Conservation (phyloP, 2,329 filamentous ascomycete genomes). For the Camptophora hylomeconis region DNA sequence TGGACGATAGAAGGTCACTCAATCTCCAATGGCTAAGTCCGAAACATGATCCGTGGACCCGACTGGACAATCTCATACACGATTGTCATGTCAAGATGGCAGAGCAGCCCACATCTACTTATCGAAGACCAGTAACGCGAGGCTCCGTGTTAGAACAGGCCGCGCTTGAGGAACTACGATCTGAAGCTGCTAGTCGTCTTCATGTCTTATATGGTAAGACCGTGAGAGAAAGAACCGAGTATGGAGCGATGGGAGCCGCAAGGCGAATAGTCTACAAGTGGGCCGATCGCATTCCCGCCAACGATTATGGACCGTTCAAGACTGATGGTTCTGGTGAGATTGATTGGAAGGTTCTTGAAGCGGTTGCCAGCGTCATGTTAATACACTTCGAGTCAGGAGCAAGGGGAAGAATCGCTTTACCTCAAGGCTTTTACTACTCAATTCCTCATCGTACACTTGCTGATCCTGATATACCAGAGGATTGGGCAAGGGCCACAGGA, state of each 20-base stretch:
- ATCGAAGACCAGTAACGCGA: constrained; percentile 7
- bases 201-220: constrained; percentile 17
- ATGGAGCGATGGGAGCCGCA: constrained; percentile 10
- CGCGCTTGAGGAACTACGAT: constrained; percentile 4
- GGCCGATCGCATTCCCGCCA: constrained; percentile 7
- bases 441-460: constrained; percentile 14
- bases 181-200: constrained; percentile 12
- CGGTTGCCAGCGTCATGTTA: constrained; percentile 10
- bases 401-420: constrained; percentile 9
- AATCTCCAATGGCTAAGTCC: constrained; percentile 11
- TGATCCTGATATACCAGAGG: constrained; percentile 10
- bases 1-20: constrained; percentile 13
- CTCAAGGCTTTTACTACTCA: constrained; percentile 16
- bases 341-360: constrained; percentile 16
- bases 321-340: constrained; percentile 13
- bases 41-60: constrained; percentile 2
- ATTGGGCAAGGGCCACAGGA: constrained; percentile 16
- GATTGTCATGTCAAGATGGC: not conserved
- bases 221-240: constrained; percentile 9
- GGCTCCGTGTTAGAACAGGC: too few relatives aligned
- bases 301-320: constrained; percentile 16
- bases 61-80: not conserved
- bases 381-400: constrained; percentile 13
- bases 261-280: constrained; percentile 16
- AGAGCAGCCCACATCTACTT: not conserved